These are phyloP conservation scores for Cylindrodendrum hubeiense DNA, from an alignment of 2,329 filamentous ascomycete species.

Conservation along the genomic window DNA sequence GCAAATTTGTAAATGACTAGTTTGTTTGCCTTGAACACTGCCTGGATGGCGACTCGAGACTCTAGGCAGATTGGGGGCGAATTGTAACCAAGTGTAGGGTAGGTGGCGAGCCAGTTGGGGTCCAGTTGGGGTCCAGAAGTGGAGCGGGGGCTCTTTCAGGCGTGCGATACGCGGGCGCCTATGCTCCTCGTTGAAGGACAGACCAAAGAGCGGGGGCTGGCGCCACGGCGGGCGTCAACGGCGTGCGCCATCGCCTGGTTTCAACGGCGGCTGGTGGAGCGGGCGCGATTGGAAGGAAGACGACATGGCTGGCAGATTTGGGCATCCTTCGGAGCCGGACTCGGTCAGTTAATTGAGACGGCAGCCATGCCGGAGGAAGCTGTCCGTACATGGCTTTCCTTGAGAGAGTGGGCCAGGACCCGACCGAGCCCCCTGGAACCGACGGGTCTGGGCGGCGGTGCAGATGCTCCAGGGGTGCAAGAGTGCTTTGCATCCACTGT, in stretches of 20 bases:
- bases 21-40: conserved; percentile 1
- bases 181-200: background rate
- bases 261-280: background rate
- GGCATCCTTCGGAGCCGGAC: background rate
- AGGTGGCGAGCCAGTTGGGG: conserved; percentile 1
- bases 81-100: background rate
- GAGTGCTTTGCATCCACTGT: background rate
- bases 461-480: background rate
- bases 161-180: background rate
- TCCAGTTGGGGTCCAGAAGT: background rate
- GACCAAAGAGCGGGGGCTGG: background rate
- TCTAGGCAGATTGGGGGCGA: conserved; percentile 5
- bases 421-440: background rate
- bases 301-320: background rate
- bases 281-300: background rate
- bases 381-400: no score
- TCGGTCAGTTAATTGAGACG: background rate
- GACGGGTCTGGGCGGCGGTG: background rate
- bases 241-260: background rate
- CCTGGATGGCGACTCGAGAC: conserved; percentile 1
- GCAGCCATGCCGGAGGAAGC: background rate
- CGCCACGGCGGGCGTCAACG: background rate
- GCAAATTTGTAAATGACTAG: background rate
- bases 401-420: background rate
- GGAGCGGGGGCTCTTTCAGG: background rate